A percentile compares a stretch with the other conserved stretches of the same genome.
Evolutionary conservation across 371 early-diverging fungal species (phyloP).

Genomic region (Mucor irregularis): DNA sequence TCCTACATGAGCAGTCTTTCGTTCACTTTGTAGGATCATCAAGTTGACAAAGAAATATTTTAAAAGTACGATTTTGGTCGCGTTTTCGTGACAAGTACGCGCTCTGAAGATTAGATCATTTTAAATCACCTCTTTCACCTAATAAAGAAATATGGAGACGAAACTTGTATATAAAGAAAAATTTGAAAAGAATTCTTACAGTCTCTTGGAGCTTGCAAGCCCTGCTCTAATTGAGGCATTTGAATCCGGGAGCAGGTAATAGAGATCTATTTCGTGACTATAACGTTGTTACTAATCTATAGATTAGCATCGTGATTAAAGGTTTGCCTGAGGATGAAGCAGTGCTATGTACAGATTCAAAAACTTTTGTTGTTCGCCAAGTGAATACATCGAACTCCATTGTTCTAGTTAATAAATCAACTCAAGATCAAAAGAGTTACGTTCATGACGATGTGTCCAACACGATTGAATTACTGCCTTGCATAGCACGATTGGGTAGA

Average conservation of each 20-base stretch:
- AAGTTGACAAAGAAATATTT: no score
- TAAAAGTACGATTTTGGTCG: no score
- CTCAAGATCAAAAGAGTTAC: not conserved
- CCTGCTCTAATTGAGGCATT: conserved; percentile 24
- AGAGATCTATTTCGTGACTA: not conserved
- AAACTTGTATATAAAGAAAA: conserved; percentile 24
- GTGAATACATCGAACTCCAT: conserved; percentile 61
- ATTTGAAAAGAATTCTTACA: conserved; percentile 27
- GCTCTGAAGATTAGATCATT: no score
- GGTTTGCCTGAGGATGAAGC: conserved; percentile 56
- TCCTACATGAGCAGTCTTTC: no score
- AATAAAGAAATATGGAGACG: conserved; percentile 3
- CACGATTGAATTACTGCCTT: conserved; percentile 47
- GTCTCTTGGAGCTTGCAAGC: conserved; percentile 26
- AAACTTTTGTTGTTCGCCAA: conserved; percentile 51
- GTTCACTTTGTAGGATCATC: no score
- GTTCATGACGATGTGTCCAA: conserved; percentile 39
- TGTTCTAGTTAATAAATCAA: conserved; percentile 23
- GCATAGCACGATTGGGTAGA: conserved; percentile 40
- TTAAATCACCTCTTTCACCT: not conserved
- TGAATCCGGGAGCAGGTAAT: conserved; percentile 29
- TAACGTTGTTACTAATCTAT: not conserved
- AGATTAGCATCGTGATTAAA: conserved; percentile 40
- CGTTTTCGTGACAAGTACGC: no score
- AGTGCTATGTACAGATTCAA: conserved; percentile 51